Conservation (phyloP, 768 basidiomycete genomes). For the Leccinellum rugosiceps region DNA sequence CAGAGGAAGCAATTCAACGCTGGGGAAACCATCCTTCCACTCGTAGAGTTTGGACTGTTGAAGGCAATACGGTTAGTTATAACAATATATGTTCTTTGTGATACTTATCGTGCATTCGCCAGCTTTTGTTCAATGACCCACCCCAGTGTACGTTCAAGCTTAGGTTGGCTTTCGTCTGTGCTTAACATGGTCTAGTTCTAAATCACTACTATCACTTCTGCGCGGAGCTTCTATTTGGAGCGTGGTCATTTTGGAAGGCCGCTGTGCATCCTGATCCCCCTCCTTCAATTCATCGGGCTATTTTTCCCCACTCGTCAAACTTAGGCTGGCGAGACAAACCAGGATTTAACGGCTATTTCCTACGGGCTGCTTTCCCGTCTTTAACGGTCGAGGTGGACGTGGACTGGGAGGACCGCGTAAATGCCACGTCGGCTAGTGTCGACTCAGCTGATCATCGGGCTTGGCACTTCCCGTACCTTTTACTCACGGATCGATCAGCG, state of each 20-base stretch:
- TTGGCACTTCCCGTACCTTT: slow-evolving; percentile 68
- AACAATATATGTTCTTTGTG: not conserved
- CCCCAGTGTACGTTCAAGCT: slow-evolving; percentile 44
- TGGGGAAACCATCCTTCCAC: slow-evolving; percentile 51
- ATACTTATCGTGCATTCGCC: slow-evolving; percentile 2
- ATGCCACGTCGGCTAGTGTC: slow-evolving; percentile 19
- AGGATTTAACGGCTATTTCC: slow-evolving; percentile 73
- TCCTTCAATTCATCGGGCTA: slow-evolving; percentile 61
- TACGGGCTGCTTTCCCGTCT: slow-evolving; percentile 71
- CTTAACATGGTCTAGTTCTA: slow-evolving; percentile 43
- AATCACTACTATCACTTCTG: slow-evolving; percentile 86
- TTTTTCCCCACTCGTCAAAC: slow-evolving; percentile 62
- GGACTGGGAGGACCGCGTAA: slow-evolving; percentile 70
- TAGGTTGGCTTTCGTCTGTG: not conserved
- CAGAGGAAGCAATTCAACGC: slow-evolving; percentile 52
- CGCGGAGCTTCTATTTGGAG: slow-evolving; percentile 75
- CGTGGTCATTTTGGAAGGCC: slow-evolving; percentile 72
- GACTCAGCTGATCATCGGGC: slow-evolving; percentile 40
- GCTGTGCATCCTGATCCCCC: slow-evolving; percentile 38
- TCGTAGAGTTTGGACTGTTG: slow-evolving; percentile 62
- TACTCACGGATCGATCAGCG: slow-evolving; percentile 75
- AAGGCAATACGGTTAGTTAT: slow-evolving; percentile 64
- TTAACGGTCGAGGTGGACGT: slow-evolving; percentile 61
- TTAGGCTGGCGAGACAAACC: slow-evolving; percentile 74
- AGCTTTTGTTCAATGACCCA: slow-evolving; percentile 68